Evolutionary conservation across 2,329 filamentous ascomycete genomes (phyloP), one percentile per base, ranked within the genome.

Genomic region (Ophiostoma sp.): DNA sequence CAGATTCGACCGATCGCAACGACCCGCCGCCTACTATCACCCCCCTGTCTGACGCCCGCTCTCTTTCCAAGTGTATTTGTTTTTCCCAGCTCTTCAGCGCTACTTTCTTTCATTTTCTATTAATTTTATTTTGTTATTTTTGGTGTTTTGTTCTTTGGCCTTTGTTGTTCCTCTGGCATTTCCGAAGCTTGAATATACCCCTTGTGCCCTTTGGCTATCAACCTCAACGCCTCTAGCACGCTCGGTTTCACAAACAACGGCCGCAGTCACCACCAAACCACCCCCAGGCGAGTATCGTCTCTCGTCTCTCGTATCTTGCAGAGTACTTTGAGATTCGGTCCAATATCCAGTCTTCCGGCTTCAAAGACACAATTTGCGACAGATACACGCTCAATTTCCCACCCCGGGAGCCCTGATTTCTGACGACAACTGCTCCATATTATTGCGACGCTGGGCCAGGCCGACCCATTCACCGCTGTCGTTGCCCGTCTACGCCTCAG

Each of bases 1-100:
- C 67, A 41, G 57, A 68, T 31, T 65, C 67, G 57, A 70, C 57
- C 66, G 54, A 65, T 70, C 66, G 41, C 69, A 52, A 52, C 23
- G 41, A 65, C 44, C 69, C 67, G 41, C 67, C 48, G 62, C 44
- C 31, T 39, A 8, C 52, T 23, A 35, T 33, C 13, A 48, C 39
- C 62, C 67, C 62, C 68, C 62, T 71, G 70, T 67, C 64, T 23
- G 64, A 65, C 67, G 11, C 67, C 52, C n/a, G 33, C 20, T 39
- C 69, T 36, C 62, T 35, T 67, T 67, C 33, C 27, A 57, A 67
- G 64, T 68, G 64, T 64, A 68, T 69, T 41, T 20, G 48, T 39
- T 62, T 70, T 67, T 62, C 23, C 39, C 7, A 57, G 39, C 36
- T 60, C 44, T 65, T 39, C 62, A 65, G 62, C 35, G 35, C 62